A percentile compares a stretch with the other conserved stretches of the same genome.
Evolutionary conservation across 306 rosid genomes (phyloP).

Genomic region (Quercus cerris): DNA sequence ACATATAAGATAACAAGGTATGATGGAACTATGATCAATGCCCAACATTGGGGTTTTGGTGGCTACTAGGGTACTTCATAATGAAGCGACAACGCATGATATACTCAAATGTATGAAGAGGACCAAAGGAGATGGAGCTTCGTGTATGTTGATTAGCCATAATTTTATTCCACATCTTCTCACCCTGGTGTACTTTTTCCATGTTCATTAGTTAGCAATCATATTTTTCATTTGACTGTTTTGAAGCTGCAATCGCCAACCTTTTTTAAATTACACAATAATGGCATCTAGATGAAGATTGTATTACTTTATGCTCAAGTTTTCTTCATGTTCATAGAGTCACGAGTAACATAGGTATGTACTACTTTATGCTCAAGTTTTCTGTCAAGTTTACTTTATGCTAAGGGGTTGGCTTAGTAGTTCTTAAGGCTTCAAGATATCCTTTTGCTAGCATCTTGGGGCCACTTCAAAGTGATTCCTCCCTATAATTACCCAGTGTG

Average conservation of each 20-base stretch:
- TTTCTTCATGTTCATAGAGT: no score
- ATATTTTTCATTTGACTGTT: not conserved
- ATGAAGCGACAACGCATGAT: conserved; percentile 83
- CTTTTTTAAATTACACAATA: not conserved
- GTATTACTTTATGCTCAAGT: no score
- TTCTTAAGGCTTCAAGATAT: no score
- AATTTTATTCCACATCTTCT: not conserved
- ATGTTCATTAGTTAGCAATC: not conserved
- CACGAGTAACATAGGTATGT: not conserved
- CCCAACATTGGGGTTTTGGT: conserved; percentile 84
- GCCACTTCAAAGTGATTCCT: no score
- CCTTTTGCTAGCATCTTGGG: no score
- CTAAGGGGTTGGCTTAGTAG: no score
- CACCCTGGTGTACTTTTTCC: not conserved
- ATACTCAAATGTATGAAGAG: conserved; percentile 75
- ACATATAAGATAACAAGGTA: conserved; percentile 83
- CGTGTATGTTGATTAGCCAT: not conserved
- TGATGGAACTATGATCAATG: conserved; percentile 74
- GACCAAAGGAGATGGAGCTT: conserved; percentile 89
- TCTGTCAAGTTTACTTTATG: no score
- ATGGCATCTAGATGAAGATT: not conserved
- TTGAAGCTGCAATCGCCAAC: not conserved
- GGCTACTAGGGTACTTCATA: conserved; percentile 63
- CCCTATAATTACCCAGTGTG: no score
- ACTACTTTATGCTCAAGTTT: no score